These are phyloP conservation scores for Xylaria polymorpha DNA, from an alignment of 2,329 filamentous ascomycete genomes.

Conservation along the genomic window DNA sequence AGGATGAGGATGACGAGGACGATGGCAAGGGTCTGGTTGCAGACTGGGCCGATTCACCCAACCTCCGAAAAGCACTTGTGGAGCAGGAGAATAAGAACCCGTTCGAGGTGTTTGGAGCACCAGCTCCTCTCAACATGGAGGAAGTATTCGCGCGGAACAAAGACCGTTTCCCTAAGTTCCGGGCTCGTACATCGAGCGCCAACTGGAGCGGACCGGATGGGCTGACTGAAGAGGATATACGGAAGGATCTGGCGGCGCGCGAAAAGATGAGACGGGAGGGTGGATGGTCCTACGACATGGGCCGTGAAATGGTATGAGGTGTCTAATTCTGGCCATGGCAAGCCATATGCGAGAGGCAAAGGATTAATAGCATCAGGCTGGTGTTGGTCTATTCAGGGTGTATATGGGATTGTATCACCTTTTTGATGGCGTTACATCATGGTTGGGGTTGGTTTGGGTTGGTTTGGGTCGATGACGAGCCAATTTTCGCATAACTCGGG, in stretches of 20 bases:
- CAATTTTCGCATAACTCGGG: conserved; percentile 13
- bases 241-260: conserved; percentile 74
- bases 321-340: conserved; percentile 15
- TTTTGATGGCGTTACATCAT: conserved; percentile 21
- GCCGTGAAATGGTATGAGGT: conserved; percentile 48
- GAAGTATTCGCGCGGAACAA: conserved; percentile 94
- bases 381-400: conserved; percentile 38
- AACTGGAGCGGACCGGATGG: conserved; percentile 89
- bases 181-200: conserved; percentile 90
- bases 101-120: conserved; percentile 86
- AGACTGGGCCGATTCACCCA: conserved; percentile 89
- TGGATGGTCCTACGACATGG: conserved; percentile 72
- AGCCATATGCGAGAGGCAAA: not conserved
- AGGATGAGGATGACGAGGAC: conserved; percentile 83
- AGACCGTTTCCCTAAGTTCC: conserved; percentile 86
- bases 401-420: conserved; percentile 30
- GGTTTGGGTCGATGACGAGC: conserved; percentile 17
- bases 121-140: conserved; percentile 91
- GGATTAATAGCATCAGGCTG: conserved; percentile 42
- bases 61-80: conserved; percentile 78
- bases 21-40: conserved; percentile 72
- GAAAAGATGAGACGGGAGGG: conserved; percentile 76
- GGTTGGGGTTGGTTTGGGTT: too few species aligned
- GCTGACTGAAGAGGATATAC: conserved; percentile 79
- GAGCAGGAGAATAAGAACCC: conserved; percentile 89